Conservation (phyloP, 2,329 filamentous ascomycete species). For the Epichloe uncinata region DNA sequence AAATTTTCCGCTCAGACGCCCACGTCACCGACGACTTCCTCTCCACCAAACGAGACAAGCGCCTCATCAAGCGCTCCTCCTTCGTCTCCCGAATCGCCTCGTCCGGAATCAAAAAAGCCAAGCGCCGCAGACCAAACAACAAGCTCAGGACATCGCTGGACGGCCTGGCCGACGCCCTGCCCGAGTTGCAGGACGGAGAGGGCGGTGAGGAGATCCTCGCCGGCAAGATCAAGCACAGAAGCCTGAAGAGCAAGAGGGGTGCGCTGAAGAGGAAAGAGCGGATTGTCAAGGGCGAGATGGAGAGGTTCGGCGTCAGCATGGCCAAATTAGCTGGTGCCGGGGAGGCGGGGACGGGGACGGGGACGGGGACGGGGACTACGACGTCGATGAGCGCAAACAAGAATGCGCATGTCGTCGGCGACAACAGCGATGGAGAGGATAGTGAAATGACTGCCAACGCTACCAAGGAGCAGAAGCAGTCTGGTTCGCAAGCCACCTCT, state of each 20-base stretch:
- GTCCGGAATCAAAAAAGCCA: slow-evolving; percentile 15
- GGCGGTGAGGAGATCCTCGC: slow-evolving; percentile 29
- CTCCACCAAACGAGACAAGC: slow-evolving; percentile 71
- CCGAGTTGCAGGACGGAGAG: slow-evolving; percentile 39
- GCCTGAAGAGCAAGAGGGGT: slow-evolving; percentile 60
- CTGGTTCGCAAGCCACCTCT: not conserved
- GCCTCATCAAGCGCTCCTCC: slow-evolving; percentile 63
- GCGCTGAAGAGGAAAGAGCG: slow-evolving; percentile 74
- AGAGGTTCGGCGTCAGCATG: slow-evolving; percentile 73
- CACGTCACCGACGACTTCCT: slow-evolving; percentile 45
- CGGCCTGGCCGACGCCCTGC: slow-evolving; percentile 67
- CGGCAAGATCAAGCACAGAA: slow-evolving; percentile 59
- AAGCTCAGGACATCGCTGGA: slow-evolving; percentile 67
- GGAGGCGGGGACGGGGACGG: not conserved
- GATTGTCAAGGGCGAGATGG: slow-evolving; percentile 67
- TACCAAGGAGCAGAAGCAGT: not conserved
- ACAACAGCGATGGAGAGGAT: too few relatives aligned
- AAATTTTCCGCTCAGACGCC: slow-evolving; percentile 37
- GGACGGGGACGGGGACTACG: slow-evolving; percentile 1
- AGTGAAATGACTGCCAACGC: slow-evolving; percentile 7
- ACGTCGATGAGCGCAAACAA: not conserved
- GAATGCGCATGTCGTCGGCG: not conserved
- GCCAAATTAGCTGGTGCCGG: slow-evolving; percentile 48
- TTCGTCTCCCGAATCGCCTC: slow-evolving; percentile 70
- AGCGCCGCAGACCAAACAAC: slow-evolving; percentile 48